These are phyloP conservation scores for Hysterium pulicare DNA, from an alignment of 2,329 filamentous ascomycete species.

Conservation along the genomic window DNA sequence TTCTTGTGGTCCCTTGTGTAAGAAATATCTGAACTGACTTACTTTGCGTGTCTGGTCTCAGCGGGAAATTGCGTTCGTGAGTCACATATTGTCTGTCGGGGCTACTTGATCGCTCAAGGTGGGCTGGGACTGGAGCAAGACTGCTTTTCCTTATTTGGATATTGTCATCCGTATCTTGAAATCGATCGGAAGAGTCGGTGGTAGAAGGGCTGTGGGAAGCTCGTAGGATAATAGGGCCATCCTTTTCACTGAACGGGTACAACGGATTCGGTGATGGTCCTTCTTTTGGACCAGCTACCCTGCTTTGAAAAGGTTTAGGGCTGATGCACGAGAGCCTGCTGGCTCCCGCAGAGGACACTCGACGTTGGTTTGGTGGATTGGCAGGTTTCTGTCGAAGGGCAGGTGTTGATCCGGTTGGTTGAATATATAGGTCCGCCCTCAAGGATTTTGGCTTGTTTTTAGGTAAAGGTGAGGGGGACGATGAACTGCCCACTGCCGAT, in stretches of 20 bases:
- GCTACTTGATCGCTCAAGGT: conserved; percentile 17
- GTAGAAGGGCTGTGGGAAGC: no score
- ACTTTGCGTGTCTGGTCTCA: neutral
- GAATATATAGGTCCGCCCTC: neutral
- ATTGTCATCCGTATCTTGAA: no score
- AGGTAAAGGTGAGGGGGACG: neutral
- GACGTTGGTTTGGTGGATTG: neutral
- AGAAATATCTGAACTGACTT: conserved; percentile 20
- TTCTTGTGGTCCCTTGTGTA: conserved; percentile 18
- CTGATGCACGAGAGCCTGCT: no score
- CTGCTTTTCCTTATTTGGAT: conserved; percentile 20
- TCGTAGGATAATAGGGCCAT: no score
- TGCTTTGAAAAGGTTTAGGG: no score
- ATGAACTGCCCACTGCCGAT: neutral
- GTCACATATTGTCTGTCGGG: conserved; percentile 16
- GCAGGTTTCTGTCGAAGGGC: neutral
- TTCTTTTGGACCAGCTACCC: no score
- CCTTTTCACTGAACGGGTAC: no score
- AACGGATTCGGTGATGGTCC: no score
- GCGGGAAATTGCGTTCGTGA: neutral
- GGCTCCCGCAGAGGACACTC: no score
- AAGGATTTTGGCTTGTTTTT: neutral
- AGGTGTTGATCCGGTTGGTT: neutral
- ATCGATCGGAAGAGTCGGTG: no score
- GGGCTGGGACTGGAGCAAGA: conserved; percentile 20